Evolutionary conservation across 345 rosid genomes (phyloP).

Genomic region (Arabidopsis thaliana): DNA sequence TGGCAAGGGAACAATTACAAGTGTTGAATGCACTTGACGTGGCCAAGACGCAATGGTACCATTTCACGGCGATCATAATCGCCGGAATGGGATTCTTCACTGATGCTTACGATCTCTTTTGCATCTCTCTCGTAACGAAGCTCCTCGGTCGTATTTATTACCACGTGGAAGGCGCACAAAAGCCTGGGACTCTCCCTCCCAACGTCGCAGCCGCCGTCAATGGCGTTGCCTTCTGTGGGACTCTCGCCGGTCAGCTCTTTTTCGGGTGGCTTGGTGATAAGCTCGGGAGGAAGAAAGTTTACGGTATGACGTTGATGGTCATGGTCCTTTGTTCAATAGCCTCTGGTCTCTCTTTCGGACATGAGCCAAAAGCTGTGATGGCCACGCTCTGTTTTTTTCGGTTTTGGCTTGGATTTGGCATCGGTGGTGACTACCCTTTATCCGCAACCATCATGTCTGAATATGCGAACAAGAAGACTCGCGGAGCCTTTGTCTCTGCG

Average conservation of each 20-base stretch:
- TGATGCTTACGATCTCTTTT: constrained; percentile 54
- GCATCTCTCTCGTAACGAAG: constrained; percentile 51
- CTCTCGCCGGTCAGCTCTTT: constrained; percentile 46
- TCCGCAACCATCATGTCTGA: constrained; percentile 59
- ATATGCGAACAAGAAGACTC: constrained; percentile 53
- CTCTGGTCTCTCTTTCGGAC: constrained; percentile 48
- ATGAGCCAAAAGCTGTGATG: constrained; percentile 45
- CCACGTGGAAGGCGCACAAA: constrained; percentile 43
- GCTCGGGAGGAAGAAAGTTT: constrained; percentile 78
- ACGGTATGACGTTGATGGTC: constrained; percentile 49
- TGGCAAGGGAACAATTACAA: constrained; percentile 57
- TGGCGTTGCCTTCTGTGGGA: constrained; percentile 55
- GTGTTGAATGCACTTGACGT: constrained; percentile 59
- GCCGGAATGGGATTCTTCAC: constrained; percentile 59
- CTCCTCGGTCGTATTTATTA: constrained; percentile 55
- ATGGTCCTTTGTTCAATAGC: constrained; percentile 45
- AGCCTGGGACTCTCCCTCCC: constrained; percentile 53
- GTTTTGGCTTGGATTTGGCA: constrained; percentile 50
- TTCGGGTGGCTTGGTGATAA: constrained; percentile 70
- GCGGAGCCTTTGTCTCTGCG: constrained; percentile 49
- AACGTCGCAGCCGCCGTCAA: constrained; percentile 56
- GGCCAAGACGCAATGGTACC: constrained; percentile 50
- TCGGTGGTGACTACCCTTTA: constrained; percentile 54
- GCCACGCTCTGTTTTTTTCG: constrained; percentile 47
- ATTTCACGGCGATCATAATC: constrained; percentile 47